Evolutionary conservation across 2,329 filamentous ascomycete genomes (phyloP), one percentile per base, ranked within the genome.

Genomic region (Fusarium irregulare): DNA sequence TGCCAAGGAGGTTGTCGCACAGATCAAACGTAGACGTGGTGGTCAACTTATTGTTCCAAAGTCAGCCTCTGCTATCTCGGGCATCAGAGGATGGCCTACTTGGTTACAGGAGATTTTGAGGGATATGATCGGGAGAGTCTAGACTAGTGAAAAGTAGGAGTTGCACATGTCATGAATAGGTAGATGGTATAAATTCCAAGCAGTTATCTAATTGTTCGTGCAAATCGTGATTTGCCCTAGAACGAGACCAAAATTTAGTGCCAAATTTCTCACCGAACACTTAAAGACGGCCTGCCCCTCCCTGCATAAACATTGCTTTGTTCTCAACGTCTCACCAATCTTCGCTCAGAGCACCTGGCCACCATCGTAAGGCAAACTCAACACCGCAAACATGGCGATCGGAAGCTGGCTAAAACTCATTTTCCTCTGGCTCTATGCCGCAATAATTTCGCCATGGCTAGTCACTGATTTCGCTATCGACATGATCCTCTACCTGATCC

Each of bases 11-110:
- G 80, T 87, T 23, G 78, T 84, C 28, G 77, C 77, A 28, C 83
- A 86, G 64, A 80, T 88, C 10, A 66, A 83, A 28, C 79, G 78
- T 18, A 79, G 80, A 57, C 78, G 79, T 23, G 82, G 83, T 42
- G 83, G 80, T 2, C 82, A 86, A 70, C 60, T 86, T 1, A 80
- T 86, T n/a, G 66, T 87, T 18, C 82, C 85, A 0, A 53, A 27
- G 13, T 46, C 68, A 3, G 68, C 66, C 14, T 51, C 71, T 8
- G 28, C 47, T 42, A 48, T 78, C 16, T 75, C 78, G 7, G 74
- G 73, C 10, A 66, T 86, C 34, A 78, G 84, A 57, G 83, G 78
- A 1, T 81, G 80, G 76, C 83, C 81, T 3, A 77, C 73, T 2
- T 83, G 80, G 80, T 5, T 77, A 21, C 71, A 79, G 69, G 64